Base-by-base conservation (phyloP, 2,329 filamentous ascomycete genomes). In the Paraphoma chrysanthemicola region DNA sequence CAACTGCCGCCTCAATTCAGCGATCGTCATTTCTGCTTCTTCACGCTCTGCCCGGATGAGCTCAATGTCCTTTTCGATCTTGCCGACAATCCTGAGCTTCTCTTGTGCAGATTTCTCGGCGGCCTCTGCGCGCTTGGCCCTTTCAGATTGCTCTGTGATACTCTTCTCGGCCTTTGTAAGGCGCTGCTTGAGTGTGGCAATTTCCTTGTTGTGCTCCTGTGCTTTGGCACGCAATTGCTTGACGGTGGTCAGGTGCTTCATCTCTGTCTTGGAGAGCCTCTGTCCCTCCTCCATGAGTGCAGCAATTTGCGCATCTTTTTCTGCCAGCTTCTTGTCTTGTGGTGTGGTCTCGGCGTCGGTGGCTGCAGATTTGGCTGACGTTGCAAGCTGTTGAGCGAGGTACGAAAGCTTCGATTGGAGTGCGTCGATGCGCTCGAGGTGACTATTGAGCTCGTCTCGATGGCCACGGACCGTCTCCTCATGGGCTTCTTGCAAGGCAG, bases 271-370 rank as follows among this genome's bases (percentile, higher is more conserved):
- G 1, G 92, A 93, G 8, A 98, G 83, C 64, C 90, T 93, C 67
- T 95, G 91, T 0, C 96, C 95, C 79, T 99, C 95, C 66, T 96
- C 90, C 83, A 99, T 90, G 11, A 99, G 81, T 45, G 93, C 80
- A 2, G 93, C 92, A 68, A 98, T 96, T 73, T 91, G 91, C 67
- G 94, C 89, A 67, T 98, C 93, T 71, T 93, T 96, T 69, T 96
- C 93, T 1, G 92, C 90, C 12, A 98, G 76, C 70, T 91, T 93
- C 74, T 89, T 91, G 63, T 96, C 91, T 1, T 82, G 54, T 1
- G 65, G 60, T 6, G 65, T 66, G 1, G 61, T 62, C 18, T 70
- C 67, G 2, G 65, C 17, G n/a, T 70, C 68, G 30, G 68, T 53
- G 53, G 88, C 91, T 6, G 88, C 84, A 63, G 87, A 86, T 69